Conservation (phyloP, 2,329 filamentous ascomycete species). For the Beauveria sp. region DNA sequence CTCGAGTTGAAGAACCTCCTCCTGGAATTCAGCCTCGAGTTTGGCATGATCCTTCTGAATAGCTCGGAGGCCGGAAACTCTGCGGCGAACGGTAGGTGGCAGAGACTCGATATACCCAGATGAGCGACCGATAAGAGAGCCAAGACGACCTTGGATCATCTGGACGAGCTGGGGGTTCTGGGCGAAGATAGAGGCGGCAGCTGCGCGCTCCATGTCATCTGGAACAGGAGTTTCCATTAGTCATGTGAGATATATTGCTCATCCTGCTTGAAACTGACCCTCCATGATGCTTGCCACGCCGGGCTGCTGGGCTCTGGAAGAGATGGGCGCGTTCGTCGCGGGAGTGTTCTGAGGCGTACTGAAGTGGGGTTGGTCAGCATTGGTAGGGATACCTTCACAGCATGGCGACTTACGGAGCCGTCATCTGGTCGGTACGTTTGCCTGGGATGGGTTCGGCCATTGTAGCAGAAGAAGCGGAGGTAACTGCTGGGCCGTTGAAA, state of each 20-base stretch:
- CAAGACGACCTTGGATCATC: constrained; percentile 96
- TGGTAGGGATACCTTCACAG: constrained; percentile 22
- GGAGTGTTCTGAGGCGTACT: constrained; percentile 99
- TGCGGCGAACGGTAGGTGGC: constrained; percentile 78
- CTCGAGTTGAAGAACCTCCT: constrained; percentile 94
- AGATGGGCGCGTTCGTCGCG: constrained; percentile 90
- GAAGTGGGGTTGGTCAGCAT: constrained; percentile 34
- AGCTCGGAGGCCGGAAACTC: constrained; percentile 91
- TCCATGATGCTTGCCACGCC: constrained; percentile 93
- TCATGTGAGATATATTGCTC: constrained; percentile 13
- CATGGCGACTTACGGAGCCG: constrained; percentile 47
- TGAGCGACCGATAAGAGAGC: constrained; percentile 84
- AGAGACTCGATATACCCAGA: constrained; percentile 98
- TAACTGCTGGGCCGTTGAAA: constrained; percentile 8
- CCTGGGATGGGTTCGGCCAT: constrained; percentile 60
- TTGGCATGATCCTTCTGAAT: constrained; percentile 99
- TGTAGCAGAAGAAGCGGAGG: constrained; percentile 25
- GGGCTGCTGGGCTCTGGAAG: constrained; percentile 92
- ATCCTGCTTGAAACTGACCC: constrained; percentile 52
- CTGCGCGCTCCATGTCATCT: constrained; percentile 86
- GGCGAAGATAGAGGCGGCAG: constrained; percentile 87
- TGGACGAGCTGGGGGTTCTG: constrained; percentile 90
- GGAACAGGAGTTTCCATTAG: constrained; percentile 19
- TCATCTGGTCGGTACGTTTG: constrained; percentile 48
- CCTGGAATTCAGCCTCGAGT: constrained; percentile 96